These are phyloP conservation scores for Talaromyces adpressus DNA, from an alignment of 495 filamentous ascomycete species.

Conservation along the genomic window DNA sequence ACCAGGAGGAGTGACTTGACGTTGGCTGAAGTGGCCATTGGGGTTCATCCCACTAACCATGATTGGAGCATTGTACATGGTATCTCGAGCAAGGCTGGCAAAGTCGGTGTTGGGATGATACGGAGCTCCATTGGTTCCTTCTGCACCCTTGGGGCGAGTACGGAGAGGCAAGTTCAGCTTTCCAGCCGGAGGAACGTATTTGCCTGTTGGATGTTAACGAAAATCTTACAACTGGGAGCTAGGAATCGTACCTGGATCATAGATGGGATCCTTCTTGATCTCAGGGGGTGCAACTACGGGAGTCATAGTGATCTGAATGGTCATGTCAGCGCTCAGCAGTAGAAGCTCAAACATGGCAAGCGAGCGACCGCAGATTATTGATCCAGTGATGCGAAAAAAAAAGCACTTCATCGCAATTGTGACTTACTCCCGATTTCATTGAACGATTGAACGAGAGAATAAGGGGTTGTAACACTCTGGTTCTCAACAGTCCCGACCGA, in stretches of 20 bases:
- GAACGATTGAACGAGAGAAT: background rate
- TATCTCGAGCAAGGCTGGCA: slow-evolving; percentile 1
- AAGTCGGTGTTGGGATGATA: slow-evolving; percentile 5
- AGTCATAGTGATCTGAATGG: slow-evolving; percentile 5
- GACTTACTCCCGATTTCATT: background rate
- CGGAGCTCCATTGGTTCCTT: slow-evolving; percentile 2
- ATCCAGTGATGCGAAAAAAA: background rate
- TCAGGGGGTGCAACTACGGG: slow-evolving; percentile 2
- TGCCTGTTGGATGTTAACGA: background rate
- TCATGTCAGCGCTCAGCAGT: background rate
- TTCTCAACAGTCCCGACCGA: background rate
- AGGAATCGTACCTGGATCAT: background rate
- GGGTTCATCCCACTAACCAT: slow-evolving; percentile 7
- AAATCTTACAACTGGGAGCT: background rate
- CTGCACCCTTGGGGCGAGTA: slow-evolving; percentile 6
- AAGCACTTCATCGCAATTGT: background rate
- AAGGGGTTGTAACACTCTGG: background rate
- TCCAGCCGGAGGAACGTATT: slow-evolving; percentile 7
- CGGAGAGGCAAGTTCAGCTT: slow-evolving; percentile 6
- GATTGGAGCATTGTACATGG: slow-evolving; percentile 5
- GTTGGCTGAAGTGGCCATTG: slow-evolving; percentile 4
- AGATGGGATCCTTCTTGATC: slow-evolving; percentile 4
- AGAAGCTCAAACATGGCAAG: background rate
- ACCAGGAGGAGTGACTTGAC: slow-evolving; percentile 8
- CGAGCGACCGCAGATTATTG: background rate